Evolutionary conservation across 2,329 filamentous ascomycete genomes (phyloP), one percentile per base, ranked within the genome.

Genomic region (Onygenales sp.): DNA sequence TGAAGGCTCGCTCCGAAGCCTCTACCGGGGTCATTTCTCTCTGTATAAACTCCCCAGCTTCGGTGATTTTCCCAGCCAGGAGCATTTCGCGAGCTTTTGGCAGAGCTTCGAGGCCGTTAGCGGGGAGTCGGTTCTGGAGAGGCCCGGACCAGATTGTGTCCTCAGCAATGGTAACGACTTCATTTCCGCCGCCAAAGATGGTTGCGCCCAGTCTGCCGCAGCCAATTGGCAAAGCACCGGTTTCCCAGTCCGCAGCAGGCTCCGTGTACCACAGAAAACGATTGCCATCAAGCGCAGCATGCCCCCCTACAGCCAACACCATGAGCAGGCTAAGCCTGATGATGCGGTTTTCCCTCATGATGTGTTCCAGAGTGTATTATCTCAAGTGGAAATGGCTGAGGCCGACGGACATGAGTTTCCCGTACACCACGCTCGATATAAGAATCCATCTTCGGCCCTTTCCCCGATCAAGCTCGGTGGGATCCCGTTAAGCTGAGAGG

Each of bases 1-100:
- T 72, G 55, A 73, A 75, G 55, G 74, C 68, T 44, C 72, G 63
- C 60, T 71, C 70, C 33, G 64, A 67, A 31, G 68, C 63, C 9
- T 72, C 70, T 13, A 65, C 70, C 27, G 67, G 74, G 8, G 67
- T 64, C 47, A 57, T 60, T 40, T 62, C 57, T 11, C 66, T 62
- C 7, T 71, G 56, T 42, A 27, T 14, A n/a, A 48, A 14, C 6
- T 64, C 63, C 56, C 72, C 70, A 13, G 70, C 71, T 49, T 68
- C 62, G 33, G 49, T 55, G 58, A 72, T 67, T 34, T 59, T 55
- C 8, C 66, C 65, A 6, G 59, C 60, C 10, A 68, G 65, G 48
- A 74, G 67, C 11, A 70, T 60, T 52, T 67, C 58, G 33, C 71
- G 65, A 6, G 73, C 60, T 17, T 57, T 56, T 39, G 63, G 61